Percentiles rank a stretch among this genome's conserved stretches.
Evolutionary conservation across 1,284 basidiomycete species (phyloP).

Genomic region (Cryptococcus wingfieldii): DNA sequence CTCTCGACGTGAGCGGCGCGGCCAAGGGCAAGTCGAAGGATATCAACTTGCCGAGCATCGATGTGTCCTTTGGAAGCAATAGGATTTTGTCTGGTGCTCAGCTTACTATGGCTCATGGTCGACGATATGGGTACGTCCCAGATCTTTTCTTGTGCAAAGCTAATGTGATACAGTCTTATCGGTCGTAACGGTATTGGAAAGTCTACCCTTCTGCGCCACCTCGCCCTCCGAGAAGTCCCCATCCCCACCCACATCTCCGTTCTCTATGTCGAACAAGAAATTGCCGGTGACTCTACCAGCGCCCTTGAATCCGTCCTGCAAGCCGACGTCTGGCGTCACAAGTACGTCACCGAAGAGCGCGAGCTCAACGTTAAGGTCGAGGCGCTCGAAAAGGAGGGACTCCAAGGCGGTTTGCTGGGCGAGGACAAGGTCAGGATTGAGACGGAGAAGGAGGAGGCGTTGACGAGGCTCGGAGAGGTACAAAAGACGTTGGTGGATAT

Average conservation of each 20-base stretch:
- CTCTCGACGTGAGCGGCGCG: conserved; percentile 72
- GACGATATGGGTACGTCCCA: conserved; percentile 63
- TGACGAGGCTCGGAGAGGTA: conserved; percentile 80
- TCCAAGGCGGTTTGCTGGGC: conserved; percentile 42
- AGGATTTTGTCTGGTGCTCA: conserved; percentile 60
- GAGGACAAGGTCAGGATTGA: conserved; percentile 72
- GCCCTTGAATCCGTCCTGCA: conserved; percentile 93
- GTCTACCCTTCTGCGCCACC: conserved; percentile 91
- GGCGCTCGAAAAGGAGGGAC: conserved; percentile 57
- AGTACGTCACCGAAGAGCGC: conserved; percentile 75
- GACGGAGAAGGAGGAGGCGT: conserved; percentile 74
- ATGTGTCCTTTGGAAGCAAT: conserved; percentile 90
- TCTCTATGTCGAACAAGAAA: conserved; percentile 96
- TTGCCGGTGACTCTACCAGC: conserved; percentile 84
- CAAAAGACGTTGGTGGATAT: conserved; percentile 89
- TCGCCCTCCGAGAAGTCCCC: conserved; percentile 90
- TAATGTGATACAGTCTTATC: conserved; percentile 52
- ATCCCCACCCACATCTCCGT: conserved; percentile 93
- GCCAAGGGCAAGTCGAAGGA: conserved; percentile 93
- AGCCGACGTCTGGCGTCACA: conserved; percentile 94
- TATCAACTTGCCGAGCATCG: conserved; percentile 91
- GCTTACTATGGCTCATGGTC: conserved; percentile 81
- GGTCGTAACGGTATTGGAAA: conserved; percentile 85
- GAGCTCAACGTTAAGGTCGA: conserved; percentile 67
- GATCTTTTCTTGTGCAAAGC: conserved; percentile 1